Percentiles rank a stretch among this genome's conserved stretches.
These are phyloP conservation scores for Wickerhamomyces canadensis DNA, from an alignment of 805 yeast species.

Conservation along the genomic window DNA sequence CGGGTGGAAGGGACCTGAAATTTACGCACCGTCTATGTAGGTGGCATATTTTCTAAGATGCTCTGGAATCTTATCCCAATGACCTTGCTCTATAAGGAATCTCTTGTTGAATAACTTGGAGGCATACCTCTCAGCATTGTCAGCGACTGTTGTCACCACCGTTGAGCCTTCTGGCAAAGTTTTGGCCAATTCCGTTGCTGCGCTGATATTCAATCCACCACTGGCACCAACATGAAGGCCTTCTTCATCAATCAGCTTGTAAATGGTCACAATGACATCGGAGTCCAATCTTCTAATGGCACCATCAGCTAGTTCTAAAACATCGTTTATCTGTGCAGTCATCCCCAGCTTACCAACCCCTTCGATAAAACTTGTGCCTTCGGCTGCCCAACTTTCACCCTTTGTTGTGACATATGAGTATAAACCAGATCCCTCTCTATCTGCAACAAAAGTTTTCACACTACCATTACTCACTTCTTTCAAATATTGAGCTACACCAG, in stretches of 20 bases:
- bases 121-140: slow-evolving; percentile 17
- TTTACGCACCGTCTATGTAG: slow-evolving; percentile 4
- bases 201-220: slow-evolving; percentile 19
- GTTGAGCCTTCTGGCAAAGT: slow-evolving; percentile 21
- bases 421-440: slow-evolving; percentile 79
- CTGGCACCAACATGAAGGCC: slow-evolving; percentile 20
- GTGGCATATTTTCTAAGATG: slow-evolving; percentile 13
- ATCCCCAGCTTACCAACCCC: slow-evolving; percentile 21
- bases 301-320: slow-evolving; percentile 13
- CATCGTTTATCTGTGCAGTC: slow-evolving; percentile 18
- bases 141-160: slow-evolving; percentile 22
- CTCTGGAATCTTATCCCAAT: slow-evolving; percentile 19
- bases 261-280: slow-evolving; percentile 14
- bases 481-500: slow-evolving; percentile 63
- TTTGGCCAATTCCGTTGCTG: slow-evolving; percentile 17
- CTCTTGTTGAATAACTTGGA: slow-evolving; percentile 17
- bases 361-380: slow-evolving; percentile 22
- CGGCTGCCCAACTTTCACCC: slow-evolving; percentile 19
- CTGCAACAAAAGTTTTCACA: slow-evolving; percentile 55
- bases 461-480: slow-evolving; percentile 36
- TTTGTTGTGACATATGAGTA: slow-evolving; percentile 14
- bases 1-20: slow-evolving; percentile 4
- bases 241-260: slow-evolving; percentile 13
- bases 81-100: slow-evolving; percentile 16
- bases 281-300: slow-evolving; percentile 14